Base-by-base conservation (phyloP, 495 filamentous ascomycete genomes). In the Aspergillus nanangensis region DNA sequence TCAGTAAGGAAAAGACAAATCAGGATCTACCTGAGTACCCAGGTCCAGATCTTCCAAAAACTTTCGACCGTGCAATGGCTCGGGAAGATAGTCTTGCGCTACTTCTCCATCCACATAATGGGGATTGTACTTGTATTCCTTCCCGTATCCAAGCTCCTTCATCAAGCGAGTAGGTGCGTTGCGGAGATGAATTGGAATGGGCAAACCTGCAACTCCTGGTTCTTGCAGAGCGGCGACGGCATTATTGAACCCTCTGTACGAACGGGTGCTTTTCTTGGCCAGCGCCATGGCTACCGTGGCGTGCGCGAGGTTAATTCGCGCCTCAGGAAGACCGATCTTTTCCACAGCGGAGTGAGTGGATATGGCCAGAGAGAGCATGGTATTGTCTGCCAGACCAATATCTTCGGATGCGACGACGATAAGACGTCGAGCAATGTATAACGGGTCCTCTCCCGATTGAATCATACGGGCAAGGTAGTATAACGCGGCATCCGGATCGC, bases 401-500 rank as follows among this genome's bases (percentile, higher is more conserved):
- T 96, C 91, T 55, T 96, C 91, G 7, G 86, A 90, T 0, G 90
- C 89, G 34, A 95, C 83, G 2, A 96, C 90, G 10, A 98, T 84
- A 73, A 98, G 82, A 11, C 93, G 80, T 2, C 93, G 81, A 5
- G 93, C 91, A 29, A 98, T 87, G 60, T 87, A 97, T 0, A 97
- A 70, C 0, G 92, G 90, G 57, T 97, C 93, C 63, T 98, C 93
- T 31, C 93, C 93, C 1, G 86, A 90, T 50, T 93, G 83, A n/a
- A 98, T 77, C 93, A 98, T 98, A 35, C 93, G 85, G 3, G 86
- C 84, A 5, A 98, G 80, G 61, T 96, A 98, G 68, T 96, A 97
- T 2, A 98, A 74, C 1, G 90, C 75, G 0, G 90, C 93, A 64
- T 97, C 85, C 2, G 92, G 68, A 57, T 93, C 80, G 42, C 82